Base-by-base conservation (phyloP, 768 basidiomycete genomes). In the Serendipita sp. region DNA sequence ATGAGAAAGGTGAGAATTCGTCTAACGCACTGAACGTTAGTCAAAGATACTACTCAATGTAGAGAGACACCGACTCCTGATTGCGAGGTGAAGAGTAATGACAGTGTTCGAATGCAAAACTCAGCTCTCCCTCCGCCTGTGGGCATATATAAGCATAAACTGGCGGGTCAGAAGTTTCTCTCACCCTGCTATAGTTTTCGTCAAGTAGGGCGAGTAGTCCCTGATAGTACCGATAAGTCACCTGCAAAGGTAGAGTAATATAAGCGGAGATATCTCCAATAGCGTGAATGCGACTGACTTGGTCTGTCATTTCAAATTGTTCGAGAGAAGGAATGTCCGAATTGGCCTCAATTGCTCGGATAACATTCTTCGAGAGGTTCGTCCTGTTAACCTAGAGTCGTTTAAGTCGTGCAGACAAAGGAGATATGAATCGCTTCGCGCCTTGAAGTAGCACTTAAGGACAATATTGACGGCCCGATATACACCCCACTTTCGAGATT, bases 191-290 rank as follows among this genome's bases (percentile, higher is more conserved):
- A 70, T 91, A 94, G 58, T 95, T 88, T 72, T 97, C 96, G 69
- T 90, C 90, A 66, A 97, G 74, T 75, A 98, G 97, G 70, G 84
- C 86, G 66, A 98, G 79, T 84, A 97, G 90, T 67, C 95, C 96
- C 55, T 96, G 75, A 71, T 97, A 97, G 77, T 95, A 99, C 66
- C 85, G 80, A 75, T 88, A 96, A 27, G 94, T 94, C 62, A 96
- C 91, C 88, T 92, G 46, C 66, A 66, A 67, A 40, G 40, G 40
- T 13, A 13, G 64, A 64, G 65, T 6, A 31, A 23, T 8, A 4
- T 11, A 53, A 43, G 40, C 18, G 34, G 64, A 55, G 46, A 70
- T 53, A 71, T 69, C 27, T 43, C 58, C 23, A 36, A 46, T 68
- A 63, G 63, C 65, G 66, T 46, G 64, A 67, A 31, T 63, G 29